Base-by-base conservation (phyloP, 129 eudicot species). In the Cynara cardunculus region DNA sequence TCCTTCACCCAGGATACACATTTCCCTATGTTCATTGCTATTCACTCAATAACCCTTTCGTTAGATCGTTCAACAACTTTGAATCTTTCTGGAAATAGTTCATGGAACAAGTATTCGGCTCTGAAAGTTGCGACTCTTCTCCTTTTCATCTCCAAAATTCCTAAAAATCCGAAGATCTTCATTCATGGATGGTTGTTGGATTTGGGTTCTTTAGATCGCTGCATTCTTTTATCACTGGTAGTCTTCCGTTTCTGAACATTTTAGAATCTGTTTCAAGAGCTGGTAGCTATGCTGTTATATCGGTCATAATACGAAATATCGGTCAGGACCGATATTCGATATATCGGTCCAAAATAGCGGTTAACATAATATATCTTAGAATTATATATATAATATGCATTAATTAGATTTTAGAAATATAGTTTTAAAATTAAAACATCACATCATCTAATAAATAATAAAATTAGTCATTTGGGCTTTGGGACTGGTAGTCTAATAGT, bases 1-100 rank as follows among this genome's bases (percentile, higher is more conserved):
- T 59, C 11, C 81, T 32, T 72, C 77, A 53, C 80, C 81, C 81
- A 68, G 76, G 75, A 68, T 3, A 49, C 81, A 82, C 85, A 75
- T 56, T 71, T 75, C 85, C 81, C 85, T 75, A 75, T 71, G 0
- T 69, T 8, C 80, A 44, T 25, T 21, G n/a, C 19, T 25, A 79
- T 16, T 61, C 83, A 49, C 79, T 37, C 80, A 24, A 67, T 37
- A 72, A 21, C 41, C 7, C 37, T n/a, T 76, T 14, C n/a, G 24
- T 56, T 56, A 18, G 7, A 7, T 69, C 3, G 0, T n/a, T n/a
- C n/a, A n/a, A n/a, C n/a, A n/a, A n/a, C n/a, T n/a, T n/a, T 75
- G 30, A 53, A 37, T 12, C 3, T 2, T 41, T 41, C 12, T 0
- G 3, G 12, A 28, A 39, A 8, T 11, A 35, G 10, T 65, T 78